Base-by-base conservation (phyloP, 208 protist species). In the Trypanosoma mega region DNA sequence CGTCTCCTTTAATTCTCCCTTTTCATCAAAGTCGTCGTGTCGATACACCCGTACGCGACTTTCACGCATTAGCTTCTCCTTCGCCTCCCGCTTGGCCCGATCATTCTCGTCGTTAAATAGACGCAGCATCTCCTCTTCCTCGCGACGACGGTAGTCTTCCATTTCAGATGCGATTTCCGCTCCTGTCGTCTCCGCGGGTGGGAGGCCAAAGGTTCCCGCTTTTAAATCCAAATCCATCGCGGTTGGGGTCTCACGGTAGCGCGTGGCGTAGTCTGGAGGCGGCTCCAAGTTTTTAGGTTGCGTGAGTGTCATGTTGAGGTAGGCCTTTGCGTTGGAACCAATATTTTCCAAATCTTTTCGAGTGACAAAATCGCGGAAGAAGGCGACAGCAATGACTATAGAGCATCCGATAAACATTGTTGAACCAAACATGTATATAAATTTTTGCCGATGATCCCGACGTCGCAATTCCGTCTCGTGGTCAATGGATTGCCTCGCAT, bases 21-120 rank as follows among this genome's bases (percentile, higher is more conserved):
- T 16, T 3, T 72, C 37, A 51, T 85, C 65, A 30, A 84, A 68
- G 48, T 90, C 75, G 36, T 88, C 86, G 0, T 61, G 41, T 9
- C 72, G 72, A 60, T 86, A 79, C 31, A 93, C 78, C 24, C 58
- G 36, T 16, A 93, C 80, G 26, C 80, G 74, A 51, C 81, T 91
- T 5, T 70, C 48, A 9, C 75, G 71, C 12, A 55, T 61, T 11
- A 26, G 49, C 18, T 52, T 47, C 37, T 72, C 43, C 53, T 70
- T 66, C 8, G 37, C 51, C 12, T 58, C 44, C 44, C 50, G 48
- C 11, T 37, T 23, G 8, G 39, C 48, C 1, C 52, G 58, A 37
- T 83, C 81, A 24, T 87, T 89, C 55, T 88, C 88, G 29, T 92
- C 85, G 52, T 94, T 94, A 37, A 92, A 73, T 24, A 94, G 61